phyloP scores from a whole-genome alignment of 2,329 filamentous ascomycete species.

The Ascochyta clinopodiicola region DNA sequence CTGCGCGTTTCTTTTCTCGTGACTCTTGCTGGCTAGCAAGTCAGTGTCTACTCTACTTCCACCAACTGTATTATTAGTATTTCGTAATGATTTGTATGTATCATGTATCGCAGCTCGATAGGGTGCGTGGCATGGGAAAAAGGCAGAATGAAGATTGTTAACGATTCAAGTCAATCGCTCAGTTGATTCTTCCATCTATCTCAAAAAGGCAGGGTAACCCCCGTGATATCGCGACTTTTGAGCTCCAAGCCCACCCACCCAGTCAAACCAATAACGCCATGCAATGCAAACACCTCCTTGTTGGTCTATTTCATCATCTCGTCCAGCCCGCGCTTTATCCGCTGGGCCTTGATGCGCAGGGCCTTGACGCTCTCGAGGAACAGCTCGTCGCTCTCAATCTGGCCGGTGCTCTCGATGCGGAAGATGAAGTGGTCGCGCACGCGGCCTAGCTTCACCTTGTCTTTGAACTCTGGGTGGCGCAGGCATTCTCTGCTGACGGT shows the following conservation, averaged over 20 bases:
- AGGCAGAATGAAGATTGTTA: not conserved
- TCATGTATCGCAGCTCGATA: not conserved
- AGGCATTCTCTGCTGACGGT: conserved; percentile 93
- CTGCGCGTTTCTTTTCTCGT: no score
- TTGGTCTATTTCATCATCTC: conserved; percentile 38
- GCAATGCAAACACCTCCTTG: conserved; percentile 26
- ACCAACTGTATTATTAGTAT: conserved; percentile 4
- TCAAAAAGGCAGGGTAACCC: not conserved
- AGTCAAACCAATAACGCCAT: conserved; percentile 31
- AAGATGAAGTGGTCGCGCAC: conserved; percentile 97
- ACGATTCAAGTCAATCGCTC: not conserved
- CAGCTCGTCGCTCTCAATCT: conserved; percentile 91
- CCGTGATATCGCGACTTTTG: conserved; percentile 27
- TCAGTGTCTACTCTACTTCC: not conserved
- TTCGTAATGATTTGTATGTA: no score
- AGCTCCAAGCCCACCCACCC: conserved; percentile 7
- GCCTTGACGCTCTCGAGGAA: conserved; percentile 89
- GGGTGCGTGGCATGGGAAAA: not conserved
- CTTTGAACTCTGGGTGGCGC: conserved; percentile 90
- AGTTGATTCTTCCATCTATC: conserved; percentile 1
- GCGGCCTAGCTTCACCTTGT: conserved; percentile 91
- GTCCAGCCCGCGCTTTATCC: conserved; percentile 73
- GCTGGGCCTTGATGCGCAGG: conserved; percentile 82
- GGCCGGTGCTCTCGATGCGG: conserved; percentile 90
- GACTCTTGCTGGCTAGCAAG: no score